Percentiles rank a stretch among this genome's conserved stretches.
phyloP scores from a whole-genome alignment of 441 rosid species.

The Pelargonium australe region DNA sequence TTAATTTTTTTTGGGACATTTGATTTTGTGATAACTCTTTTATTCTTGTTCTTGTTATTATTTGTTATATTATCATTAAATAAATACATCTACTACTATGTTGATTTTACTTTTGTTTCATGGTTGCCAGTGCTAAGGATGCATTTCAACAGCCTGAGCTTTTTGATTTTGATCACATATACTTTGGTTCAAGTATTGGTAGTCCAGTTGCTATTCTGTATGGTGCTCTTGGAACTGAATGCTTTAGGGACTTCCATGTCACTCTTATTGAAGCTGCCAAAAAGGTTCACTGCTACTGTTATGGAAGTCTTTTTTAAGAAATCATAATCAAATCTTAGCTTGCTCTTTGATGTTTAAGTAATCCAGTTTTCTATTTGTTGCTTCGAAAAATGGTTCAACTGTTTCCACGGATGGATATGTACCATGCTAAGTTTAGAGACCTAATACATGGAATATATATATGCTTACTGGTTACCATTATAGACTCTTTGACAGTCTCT shows the following conservation, averaged over 20 bases:
- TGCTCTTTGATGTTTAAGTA: neutral
- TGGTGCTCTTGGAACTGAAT: conserved; percentile 90
- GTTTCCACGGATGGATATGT: neutral
- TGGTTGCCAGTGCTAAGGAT: conserved; percentile 48
- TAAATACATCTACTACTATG: conserved; percentile 1
- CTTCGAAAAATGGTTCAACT: conserved; percentile 2
- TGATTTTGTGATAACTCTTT: neutral
- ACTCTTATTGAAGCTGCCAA: conserved; percentile 64
- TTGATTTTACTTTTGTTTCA: conserved; percentile 21
- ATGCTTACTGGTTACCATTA: neutral
- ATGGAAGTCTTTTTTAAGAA: neutral
- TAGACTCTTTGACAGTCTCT: neutral
- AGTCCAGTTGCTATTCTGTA: conserved; percentile 73
- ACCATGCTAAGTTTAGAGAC: neutral
- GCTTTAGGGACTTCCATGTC: conserved; percentile 75
- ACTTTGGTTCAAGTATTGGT: conserved; percentile 54
- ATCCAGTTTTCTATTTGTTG: conserved; percentile 13
- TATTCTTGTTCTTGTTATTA: neutral
- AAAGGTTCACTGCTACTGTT: conserved; percentile 40
- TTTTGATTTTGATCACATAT: conserved; percentile 86
- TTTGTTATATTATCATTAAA: neutral
- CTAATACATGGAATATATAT: neutral
- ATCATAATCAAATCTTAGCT: neutral
- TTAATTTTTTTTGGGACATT: conserved; percentile 4
- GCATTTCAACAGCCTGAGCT: conserved; percentile 78